These are phyloP conservation scores for Nakazawaea wickerhamii DNA, from an alignment of 805 yeast genomes.

Conservation along the genomic window DNA sequence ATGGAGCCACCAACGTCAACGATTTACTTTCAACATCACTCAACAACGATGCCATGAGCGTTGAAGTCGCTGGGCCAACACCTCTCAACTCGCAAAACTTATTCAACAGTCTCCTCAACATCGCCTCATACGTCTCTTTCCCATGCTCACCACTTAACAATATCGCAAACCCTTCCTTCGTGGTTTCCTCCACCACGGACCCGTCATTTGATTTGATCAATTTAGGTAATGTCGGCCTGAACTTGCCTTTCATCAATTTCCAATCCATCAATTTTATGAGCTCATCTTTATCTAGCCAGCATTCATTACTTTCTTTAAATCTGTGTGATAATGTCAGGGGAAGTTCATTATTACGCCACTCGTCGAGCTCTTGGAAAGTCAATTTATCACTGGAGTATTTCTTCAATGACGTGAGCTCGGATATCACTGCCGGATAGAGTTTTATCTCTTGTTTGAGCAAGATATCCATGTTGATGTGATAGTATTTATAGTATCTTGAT, in stretches of 20 bases:
- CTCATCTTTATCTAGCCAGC: constrained; percentile 35
- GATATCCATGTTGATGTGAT: not conserved
- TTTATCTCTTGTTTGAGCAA: constrained; percentile 1
- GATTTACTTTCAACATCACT: not conserved
- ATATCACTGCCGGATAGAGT: not conserved
- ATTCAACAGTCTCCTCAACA: constrained; percentile 25
- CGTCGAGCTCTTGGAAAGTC: constrained; percentile 31
- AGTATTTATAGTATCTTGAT: too few species aligned
- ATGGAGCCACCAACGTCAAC: constrained; percentile 30
- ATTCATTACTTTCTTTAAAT: constrained; percentile 13
- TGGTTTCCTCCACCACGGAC: constrained; percentile 24
- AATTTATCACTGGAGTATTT: constrained; percentile 15
- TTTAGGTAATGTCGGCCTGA: constrained; percentile 38
- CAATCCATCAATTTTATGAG: constrained; percentile 40
- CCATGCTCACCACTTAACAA: constrained; percentile 9
- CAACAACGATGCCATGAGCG: constrained; percentile 33
- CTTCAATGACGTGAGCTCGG: constrained; percentile 6
- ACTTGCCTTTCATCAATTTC: constrained; percentile 41
- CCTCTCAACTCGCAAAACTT: constrained; percentile 34
- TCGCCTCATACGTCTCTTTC: constrained; percentile 16
- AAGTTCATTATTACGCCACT: constrained; percentile 29
- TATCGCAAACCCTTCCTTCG: constrained; percentile 25
- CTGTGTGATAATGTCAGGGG: constrained; percentile 26
- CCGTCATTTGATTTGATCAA: constrained; percentile 33
- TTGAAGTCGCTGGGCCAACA: constrained; percentile 48